Evolutionary conservation across 2,329 filamentous ascomycete species (phyloP).

Genomic region (Pseudocercospora macadamiae): DNA sequence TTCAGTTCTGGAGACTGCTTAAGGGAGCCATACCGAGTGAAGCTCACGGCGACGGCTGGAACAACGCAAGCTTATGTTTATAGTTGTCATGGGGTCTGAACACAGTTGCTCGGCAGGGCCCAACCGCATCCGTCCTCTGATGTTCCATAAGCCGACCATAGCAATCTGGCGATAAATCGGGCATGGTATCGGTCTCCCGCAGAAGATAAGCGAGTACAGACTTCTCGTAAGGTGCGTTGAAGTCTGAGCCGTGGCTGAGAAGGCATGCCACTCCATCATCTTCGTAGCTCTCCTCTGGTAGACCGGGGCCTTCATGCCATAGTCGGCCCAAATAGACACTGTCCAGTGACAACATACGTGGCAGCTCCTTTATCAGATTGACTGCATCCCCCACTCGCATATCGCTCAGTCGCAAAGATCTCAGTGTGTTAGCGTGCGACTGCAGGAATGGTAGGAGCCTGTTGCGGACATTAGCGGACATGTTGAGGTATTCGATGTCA

Average conservation of each 20-base stretch:
- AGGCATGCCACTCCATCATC: constrained; percentile 17
- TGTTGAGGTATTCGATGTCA: neutral
- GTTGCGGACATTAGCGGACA: neutral
- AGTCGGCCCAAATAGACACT: neutral
- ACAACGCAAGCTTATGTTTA: neutral
- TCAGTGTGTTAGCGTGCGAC: neutral
- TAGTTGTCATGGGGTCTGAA: neutral
- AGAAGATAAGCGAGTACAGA: constrained; percentile 24
- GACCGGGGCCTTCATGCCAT: neutral
- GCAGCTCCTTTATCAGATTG: neutral
- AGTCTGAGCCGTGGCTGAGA: constrained; percentile 20
- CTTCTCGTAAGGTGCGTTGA: constrained; percentile 18
- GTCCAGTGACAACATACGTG: neutral
- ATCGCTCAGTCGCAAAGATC: neutral
- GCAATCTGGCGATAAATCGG: neutral
- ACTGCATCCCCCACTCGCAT: neutral
- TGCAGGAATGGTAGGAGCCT: neutral
- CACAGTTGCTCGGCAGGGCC: neutral
- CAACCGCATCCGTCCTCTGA: neutral
- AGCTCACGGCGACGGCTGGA: too few relatives aligned
- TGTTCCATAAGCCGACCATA: neutral
- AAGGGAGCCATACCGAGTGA: too few relatives aligned
- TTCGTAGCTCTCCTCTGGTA: neutral
- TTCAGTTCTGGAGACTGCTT: too few relatives aligned
- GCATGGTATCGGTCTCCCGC: neutral